A percentile compares a stretch with the other conserved stretches of the same genome.
These are phyloP conservation scores for Fusarium sp. DNA, from an alignment of 2,329 filamentous ascomycete species.

Conservation along the genomic window DNA sequence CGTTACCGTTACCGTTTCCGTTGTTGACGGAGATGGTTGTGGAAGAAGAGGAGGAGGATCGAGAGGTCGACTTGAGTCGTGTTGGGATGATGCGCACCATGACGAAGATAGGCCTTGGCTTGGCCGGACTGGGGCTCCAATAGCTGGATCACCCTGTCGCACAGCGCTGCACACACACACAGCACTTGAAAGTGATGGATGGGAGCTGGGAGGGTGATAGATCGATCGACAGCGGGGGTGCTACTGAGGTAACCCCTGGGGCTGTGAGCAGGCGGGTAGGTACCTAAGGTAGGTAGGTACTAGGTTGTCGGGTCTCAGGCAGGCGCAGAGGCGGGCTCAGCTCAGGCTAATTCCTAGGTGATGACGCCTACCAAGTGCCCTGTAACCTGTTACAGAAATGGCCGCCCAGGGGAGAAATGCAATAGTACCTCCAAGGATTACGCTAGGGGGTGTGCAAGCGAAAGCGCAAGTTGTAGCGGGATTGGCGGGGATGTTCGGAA, in stretches of 20 bases:
- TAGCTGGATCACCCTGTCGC: conserved; percentile 25
- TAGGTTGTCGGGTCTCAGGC: conserved; percentile 17
- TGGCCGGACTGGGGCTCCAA: conserved; percentile 12
- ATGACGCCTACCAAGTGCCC: conserved; percentile 32
- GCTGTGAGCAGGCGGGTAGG: conserved; percentile 13
- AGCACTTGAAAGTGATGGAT: neutral
- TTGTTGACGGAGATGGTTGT: conserved; percentile 43
- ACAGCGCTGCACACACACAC: conserved; percentile 1
- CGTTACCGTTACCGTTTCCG: conserved; percentile 34
- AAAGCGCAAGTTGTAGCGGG: conserved; percentile 1
- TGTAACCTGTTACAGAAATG: conserved; percentile 21
- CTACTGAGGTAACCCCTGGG: conserved; percentile 12
- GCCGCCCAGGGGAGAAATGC: conserved; percentile 9
- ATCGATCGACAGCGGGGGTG: conserved; percentile 41
- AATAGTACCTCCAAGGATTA: conserved; percentile 12
- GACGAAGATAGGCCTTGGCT: conserved; percentile 42
- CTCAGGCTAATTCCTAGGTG: conserved; percentile 30
- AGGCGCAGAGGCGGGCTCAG: conserved; percentile 21
- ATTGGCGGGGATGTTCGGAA: conserved; percentile 30
- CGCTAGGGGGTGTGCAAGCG: neutral
- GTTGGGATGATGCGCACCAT: conserved; percentile 71
- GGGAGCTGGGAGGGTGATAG: conserved; percentile 1
- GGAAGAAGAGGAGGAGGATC: conserved; percentile 55
- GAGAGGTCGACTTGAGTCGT: conserved; percentile 61
- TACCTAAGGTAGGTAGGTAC: too few relatives aligned